Evolutionary conservation across 345 rosid species (phyloP).

Genomic region (Linum tenue): DNA sequence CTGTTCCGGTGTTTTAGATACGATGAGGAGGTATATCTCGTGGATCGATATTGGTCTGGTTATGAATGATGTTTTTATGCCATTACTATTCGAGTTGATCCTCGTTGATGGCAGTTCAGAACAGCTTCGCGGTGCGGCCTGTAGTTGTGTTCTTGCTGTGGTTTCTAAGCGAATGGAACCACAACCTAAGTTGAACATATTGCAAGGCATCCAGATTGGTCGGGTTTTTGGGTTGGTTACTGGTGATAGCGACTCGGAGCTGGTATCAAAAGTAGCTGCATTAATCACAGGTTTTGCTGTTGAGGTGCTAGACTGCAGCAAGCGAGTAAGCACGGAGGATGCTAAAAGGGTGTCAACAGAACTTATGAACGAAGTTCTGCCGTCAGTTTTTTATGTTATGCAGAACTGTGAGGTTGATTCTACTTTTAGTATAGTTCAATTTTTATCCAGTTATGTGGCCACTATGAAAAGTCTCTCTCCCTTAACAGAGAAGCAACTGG

Average conservation of each 20-base stretch:
- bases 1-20: conserved; percentile 56
- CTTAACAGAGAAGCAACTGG: conserved; percentile 57
- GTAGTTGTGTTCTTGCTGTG: conserved; percentile 71
- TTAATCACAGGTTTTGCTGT: conserved; percentile 75
- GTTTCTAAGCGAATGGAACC: conserved; percentile 89
- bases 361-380: conserved; percentile 79
- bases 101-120: conserved; percentile 51
- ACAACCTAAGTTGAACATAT: conserved; percentile 52
- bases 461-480: conserved; percentile 67
- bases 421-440: conserved; percentile 56
- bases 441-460: conserved; percentile 68
- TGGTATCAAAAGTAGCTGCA: conserved; percentile 50
- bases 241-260: conserved; percentile 52
- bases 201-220: conserved; percentile 58
- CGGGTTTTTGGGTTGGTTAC: conserved; percentile 58
- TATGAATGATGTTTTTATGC: conserved; percentile 63
- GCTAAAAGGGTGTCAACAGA: conserved; percentile 44
- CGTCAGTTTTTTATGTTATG: conserved; percentile 66
- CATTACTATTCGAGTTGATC: conserved; percentile 66
- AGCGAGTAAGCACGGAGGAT: conserved; percentile 52
- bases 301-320: conserved; percentile 81
- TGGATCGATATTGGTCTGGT: conserved; percentile 91
- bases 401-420: conserved; percentile 66
- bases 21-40: conserved; percentile 74
- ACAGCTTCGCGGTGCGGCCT: conserved; percentile 76